Evolutionary conservation across 345 rosid species (phyloP), one percentile per base, ranked within the genome.

Genomic region (Gossypium sturtianum): DNA sequence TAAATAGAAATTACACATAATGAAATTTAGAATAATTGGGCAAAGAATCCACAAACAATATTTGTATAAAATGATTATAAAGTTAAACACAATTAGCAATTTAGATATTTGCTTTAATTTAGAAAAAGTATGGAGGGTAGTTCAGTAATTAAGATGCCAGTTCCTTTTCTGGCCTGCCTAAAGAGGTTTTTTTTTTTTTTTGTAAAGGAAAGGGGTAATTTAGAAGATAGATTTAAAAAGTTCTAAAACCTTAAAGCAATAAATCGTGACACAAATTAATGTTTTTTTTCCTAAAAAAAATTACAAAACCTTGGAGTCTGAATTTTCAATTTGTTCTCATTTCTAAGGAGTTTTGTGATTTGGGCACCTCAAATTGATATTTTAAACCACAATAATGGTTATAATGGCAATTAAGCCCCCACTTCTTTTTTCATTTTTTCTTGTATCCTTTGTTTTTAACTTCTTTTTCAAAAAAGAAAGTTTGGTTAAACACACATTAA

Each of bases 161-260:
- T n/a, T 15, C 16, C 22, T 66, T 65, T 9, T 43, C 54, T 5
- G 7, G 54, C 54, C 16, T 12, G 54, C 54, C 16, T 10, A 34
- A 3, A 1, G 7, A 6, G 41, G 7, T 34, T 34, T 34, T 5
- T 34, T 34, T 4, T 29, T 29, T 29, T 34, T 34, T 41, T 15
- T 19, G 1, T n/a, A 12, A n/a, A 12, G 29, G 8, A n/a, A 9
- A 16, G n/a, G 16, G 70, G 29, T 43, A 44, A 65, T 4, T 44
- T 44, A 66, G 27, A 66, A 66, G 53, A 9, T 6, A 13, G 29
- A 12, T 44, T 66, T 66, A 44, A 25, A 44, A 66, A 66, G 52
- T 66, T 20, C 53, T 44, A 52, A 66, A 66, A 44, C 19, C 53
- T 66, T 66, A 66, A 66, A 66, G 70, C 52, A 20, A 45, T 66